Percentiles rank a stretch among this genome's conserved stretches.
These are phyloP conservation scores for Xylaria sp. DNA, from an alignment of 2,329 filamentous ascomycete genomes.

Conservation along the genomic window DNA sequence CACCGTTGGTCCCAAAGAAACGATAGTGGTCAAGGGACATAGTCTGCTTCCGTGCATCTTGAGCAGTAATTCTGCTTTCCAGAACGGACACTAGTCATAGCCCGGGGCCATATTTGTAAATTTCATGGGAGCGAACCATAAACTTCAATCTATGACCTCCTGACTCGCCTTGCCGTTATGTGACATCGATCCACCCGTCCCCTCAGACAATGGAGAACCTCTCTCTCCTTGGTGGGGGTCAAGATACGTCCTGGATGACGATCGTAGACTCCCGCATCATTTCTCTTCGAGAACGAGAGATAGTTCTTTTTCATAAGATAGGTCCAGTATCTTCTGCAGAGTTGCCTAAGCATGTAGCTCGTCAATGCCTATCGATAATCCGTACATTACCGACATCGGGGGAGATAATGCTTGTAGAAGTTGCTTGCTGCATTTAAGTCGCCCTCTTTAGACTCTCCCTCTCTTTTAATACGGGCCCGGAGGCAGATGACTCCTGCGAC, in stretches of 20 bases:
- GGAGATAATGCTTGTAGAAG: constrained; percentile 8
- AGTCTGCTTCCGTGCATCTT: neutral
- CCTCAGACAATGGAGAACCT: constrained; percentile 6
- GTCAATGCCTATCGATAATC: neutral
- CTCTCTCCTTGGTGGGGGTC: constrained; percentile 21
- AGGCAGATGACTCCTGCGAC: constrained; percentile 11
- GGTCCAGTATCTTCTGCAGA: neutral
- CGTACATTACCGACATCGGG: constrained; percentile 15
- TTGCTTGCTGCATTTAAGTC: neutral
- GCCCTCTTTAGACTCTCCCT: neutral
- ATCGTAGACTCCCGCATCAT: neutral
- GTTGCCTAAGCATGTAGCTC: neutral
- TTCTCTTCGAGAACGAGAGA: neutral
- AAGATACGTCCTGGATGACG: neutral
- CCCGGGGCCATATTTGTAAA: neutral
- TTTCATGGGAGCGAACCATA: neutral
- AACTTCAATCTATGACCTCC: neutral
- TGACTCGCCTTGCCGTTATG: constrained; percentile 3
- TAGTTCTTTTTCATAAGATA: neutral
- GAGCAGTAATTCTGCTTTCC: neutral
- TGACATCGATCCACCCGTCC: constrained; percentile 15
- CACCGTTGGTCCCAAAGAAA: constrained; percentile 4
- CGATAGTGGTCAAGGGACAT: neutral
- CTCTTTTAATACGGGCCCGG: neutral
- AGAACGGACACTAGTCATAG: neutral